A percentile compares a stretch with the other conserved stretches of the same genome.
Evolutionary conservation across 192 early-diverging fungal species (phyloP).

Genomic region (Ambispora gerdemannii): DNA sequence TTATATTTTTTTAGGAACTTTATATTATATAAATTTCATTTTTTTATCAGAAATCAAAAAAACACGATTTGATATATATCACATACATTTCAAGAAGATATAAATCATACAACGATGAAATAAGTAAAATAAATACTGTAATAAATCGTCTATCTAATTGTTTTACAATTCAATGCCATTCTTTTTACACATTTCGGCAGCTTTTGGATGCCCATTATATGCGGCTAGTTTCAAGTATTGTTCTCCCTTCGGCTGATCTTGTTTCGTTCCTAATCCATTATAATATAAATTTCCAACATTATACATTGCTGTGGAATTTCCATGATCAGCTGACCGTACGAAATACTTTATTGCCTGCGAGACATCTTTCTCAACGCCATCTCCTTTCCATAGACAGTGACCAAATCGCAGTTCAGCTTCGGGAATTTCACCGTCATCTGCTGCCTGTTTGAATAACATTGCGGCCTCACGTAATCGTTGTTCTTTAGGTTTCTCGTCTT

Average conservation of each 20-base stretch:
- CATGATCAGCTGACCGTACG: conserved; percentile 12
- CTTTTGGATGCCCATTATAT: conserved; percentile 7
- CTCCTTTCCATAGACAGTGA: conserved; percentile 18
- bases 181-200: conserved; percentile 10
- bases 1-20: no score
- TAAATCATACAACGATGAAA: no score
- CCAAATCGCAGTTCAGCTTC: conserved; percentile 27
- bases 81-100: no score
- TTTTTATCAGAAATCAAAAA: no score
- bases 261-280: conserved; percentile 1
- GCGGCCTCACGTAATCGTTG: neutral
- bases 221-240: conserved; percentile 25
- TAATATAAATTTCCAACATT: conserved; percentile 30
- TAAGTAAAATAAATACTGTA: no score
- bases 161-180: conserved; percentile 1
- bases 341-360: conserved; percentile 18
- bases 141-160: no score
- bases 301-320: conserved; percentile 25
- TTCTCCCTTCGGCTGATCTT: conserved; percentile 13
- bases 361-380: neutral
- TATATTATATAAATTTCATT: no score
- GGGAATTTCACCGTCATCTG: neutral
- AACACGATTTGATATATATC: no score
- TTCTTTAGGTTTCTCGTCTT: neutral
- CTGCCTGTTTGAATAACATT: conserved; percentile 13